Evolutionary conservation across 768 basidiomycete genomes (phyloP), one percentile per base, ranked within the genome.

Genomic region (Suillus clintonianus): DNA sequence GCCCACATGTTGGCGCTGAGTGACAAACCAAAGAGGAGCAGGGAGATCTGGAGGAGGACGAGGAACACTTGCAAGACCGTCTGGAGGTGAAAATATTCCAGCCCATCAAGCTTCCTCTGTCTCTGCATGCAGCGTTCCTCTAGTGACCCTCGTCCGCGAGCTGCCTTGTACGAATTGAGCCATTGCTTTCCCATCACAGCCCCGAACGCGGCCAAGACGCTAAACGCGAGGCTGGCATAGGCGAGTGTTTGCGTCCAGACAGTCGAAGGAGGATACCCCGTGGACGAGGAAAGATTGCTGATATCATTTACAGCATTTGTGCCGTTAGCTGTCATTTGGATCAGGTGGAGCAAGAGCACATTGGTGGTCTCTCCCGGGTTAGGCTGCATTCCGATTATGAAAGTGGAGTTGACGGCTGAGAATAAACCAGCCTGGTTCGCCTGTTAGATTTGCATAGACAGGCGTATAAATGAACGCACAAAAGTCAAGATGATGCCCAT

Each of bases 341-440:
- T 30, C 5, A 47, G 17, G 9, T 45, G 42, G 42, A 60, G 22
- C 11, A 78, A 67, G 50, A 74, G 69, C 48, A 57, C 64, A 19
- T 60, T 61, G 10, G 69, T 69, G 24, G 59, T 61, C 4, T 73
- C 68, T 22, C 60, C 55, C 4, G 75, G 65, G 55, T 79, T 69
- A 59, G 67, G 69, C 34, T 36, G 34, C 13, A 76, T 77, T 61
- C 77, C 77, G 15, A 78, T 69, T 3, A 76, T 72, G 57, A 80
- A 80, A 0, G 79, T 71, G 4, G 74, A 76, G 14, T 78, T 71
- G 2, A 72, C 73, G 4, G 77, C 74, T 15, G 78, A 77, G 65
- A 80, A 80, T 27, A 80, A 69, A 72, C 78, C 79, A 41, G 76
- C 74, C 79, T 80, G 43, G 7, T 32, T 30, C 19, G 45, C 32